These are phyloP conservation scores for Massospora cicadina DNA, from an alignment of 371 early-diverging fungal genomes.

Conservation along the genomic window DNA sequence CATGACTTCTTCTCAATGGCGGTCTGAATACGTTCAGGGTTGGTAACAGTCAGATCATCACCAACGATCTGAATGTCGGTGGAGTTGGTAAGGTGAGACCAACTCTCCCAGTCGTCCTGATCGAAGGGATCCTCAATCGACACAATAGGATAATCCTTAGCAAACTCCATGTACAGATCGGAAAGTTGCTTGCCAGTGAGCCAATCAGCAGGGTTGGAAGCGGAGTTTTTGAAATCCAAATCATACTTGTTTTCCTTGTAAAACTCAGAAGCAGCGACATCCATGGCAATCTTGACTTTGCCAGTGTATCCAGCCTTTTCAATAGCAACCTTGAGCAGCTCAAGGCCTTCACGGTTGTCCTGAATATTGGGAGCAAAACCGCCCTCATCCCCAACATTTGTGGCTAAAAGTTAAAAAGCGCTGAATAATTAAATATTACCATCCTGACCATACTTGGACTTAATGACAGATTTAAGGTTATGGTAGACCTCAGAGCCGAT, in stretches of 20 bases:
- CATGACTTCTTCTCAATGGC: conserved; percentile 89
- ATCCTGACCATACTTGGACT: conserved; percentile 94
- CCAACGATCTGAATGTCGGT: conserved; percentile 85
- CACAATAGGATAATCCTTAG: conserved; percentile 81
- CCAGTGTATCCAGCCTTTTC: conserved; percentile 83
- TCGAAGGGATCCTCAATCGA: conserved; percentile 99
- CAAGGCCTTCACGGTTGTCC: conserved; percentile 89
- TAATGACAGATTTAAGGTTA: conserved; percentile 83
- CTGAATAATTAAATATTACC: conserved; percentile 18
- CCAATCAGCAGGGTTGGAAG: conserved; percentile 57
- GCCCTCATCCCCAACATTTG: conserved; percentile 99
- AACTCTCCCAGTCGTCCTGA: conserved; percentile 95
- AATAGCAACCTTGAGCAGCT: conserved; percentile 78
- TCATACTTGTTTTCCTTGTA: conserved; percentile 91
- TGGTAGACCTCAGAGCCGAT: conserved; percentile 96
- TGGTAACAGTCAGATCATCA: conserved; percentile 98
- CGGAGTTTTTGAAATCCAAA: conserved; percentile 87
- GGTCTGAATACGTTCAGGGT: conserved; percentile 75
- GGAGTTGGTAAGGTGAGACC: conserved; percentile 54
- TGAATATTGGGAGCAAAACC: conserved; percentile 99
- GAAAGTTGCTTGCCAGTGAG: conserved; percentile 64
- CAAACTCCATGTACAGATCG: conserved; percentile 66
- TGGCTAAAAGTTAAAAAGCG: conserved; percentile 26
- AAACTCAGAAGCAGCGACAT: conserved; percentile 96
- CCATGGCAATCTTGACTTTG: conserved; percentile 95